Conservation (phyloP, 2,329 filamentous ascomycete species). For the Penicillium palitans region DNA sequence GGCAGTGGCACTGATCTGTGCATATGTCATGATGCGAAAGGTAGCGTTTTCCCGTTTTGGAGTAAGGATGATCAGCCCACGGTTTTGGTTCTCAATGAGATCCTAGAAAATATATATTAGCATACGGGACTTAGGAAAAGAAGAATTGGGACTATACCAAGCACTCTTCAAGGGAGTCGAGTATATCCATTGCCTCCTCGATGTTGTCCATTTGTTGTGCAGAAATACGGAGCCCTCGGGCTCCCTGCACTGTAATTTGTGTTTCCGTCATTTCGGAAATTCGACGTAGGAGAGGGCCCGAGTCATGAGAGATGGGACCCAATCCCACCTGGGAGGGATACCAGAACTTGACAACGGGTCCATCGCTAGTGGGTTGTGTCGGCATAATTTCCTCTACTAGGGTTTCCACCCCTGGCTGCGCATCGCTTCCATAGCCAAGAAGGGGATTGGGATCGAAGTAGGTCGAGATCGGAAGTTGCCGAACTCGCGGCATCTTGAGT, state of each 20-base stretch:
- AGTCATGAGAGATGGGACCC: background rate
- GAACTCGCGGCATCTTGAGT: background rate
- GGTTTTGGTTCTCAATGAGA: background rate
- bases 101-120: conserved; percentile 2
- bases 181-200: background rate
- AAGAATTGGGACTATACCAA: background rate
- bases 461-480: background rate
- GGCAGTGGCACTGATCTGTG: background rate
- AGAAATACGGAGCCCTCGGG: background rate
- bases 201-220: background rate
- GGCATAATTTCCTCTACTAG: background rate
- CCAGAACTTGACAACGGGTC: background rate
- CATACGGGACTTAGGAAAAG: background rate
- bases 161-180: conserved; percentile 3
- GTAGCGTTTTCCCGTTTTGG: background rate
- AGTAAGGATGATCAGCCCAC: background rate
- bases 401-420: background rate
- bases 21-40: conserved; percentile 1
- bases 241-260: background rate
- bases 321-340: background rate
- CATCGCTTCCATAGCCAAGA: background rate
- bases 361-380: background rate
- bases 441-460: background rate
- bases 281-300: background rate
- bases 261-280: background rate